These are phyloP conservation scores for Talinum fruticosum DNA, from an alignment of 148 eudicot species.

Conservation along the genomic window DNA sequence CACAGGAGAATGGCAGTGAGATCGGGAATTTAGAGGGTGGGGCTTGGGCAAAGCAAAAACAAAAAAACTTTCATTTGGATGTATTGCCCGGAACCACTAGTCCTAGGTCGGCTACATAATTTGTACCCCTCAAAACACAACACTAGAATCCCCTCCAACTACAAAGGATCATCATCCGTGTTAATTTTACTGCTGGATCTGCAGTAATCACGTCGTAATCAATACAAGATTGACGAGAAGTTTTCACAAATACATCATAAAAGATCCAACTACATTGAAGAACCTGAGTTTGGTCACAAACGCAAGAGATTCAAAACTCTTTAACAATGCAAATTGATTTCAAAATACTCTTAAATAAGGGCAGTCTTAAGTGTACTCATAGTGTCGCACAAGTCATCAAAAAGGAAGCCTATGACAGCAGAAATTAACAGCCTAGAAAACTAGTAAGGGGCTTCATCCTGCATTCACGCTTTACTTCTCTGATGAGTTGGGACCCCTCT, in stretches of 20 bases:
- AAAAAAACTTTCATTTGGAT: too few species aligned
- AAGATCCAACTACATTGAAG: not conserved
- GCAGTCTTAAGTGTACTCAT: not conserved
- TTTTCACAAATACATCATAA: not conserved
- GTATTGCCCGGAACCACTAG: too few species aligned
- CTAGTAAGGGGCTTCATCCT: not conserved
- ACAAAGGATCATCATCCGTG: too few species aligned
- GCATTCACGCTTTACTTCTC: conserved; percentile 48
- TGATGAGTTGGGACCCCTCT: conserved; percentile 75
- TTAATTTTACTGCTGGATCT: too few species aligned
- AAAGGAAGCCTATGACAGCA: not conserved
- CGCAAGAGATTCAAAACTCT: not conserved
- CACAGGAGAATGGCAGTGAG: too few species aligned
- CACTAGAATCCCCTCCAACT: too few species aligned
- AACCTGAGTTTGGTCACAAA: not conserved
- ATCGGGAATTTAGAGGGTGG: too few species aligned
- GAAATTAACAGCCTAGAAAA: not conserved
- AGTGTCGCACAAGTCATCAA: not conserved
- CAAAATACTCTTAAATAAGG: not conserved
- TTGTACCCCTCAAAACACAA: too few species aligned
- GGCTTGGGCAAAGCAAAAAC: too few species aligned
- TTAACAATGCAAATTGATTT: not conserved
- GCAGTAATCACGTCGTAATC: too few species aligned
- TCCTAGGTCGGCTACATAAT: too few species aligned
- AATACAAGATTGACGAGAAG: not conserved